Base-by-base conservation (phyloP, 495 filamentous ascomycete species). In the Annulohypoxylon nitens region DNA sequence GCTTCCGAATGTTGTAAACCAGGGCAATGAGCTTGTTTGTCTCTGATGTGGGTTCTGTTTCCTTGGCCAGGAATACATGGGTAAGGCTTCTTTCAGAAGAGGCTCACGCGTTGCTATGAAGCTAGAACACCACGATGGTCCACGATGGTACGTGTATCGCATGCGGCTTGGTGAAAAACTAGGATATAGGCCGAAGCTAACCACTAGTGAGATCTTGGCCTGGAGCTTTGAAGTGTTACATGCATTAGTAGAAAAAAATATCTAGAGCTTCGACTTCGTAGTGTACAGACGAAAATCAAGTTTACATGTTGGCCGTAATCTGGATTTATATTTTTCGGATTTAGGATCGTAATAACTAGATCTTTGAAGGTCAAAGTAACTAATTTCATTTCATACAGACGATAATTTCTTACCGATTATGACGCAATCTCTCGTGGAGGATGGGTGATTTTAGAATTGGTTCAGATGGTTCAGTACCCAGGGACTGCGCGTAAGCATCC, bases 161-260 rank as follows among this genome's bases (percentile, higher is more conserved):
- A 61, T 58, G 55, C 53, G 58, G 66, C 26, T 62, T 54, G 71
- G 8, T 66, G 67, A 36, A 70, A 74, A 74, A 74, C 64, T 69
- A 67, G 62, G 62, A 57, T 64, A 20, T 53, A 36, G 23, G 54
- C 72, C 72, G 72, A 70, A 70, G 72, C 72, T 75, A 75, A 53
- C 53, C 45, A 11, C 12, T 60, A 64, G 34, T 26, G 61, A 36
- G 16, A 60, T 67, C 66, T 66, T 70, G 63, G 71, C 65, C 64
- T 69, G 26, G 26, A 59, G 63, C 58, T 61, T 20, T 20, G 33
- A 37, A 41, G 41, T 48, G 33, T 61, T 23, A 54, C 36, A 45
- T 14, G 12, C 20, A 61, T 8, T 20, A 63, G 9, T 30, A 30
- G 30, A 3, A 30, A 6, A 30, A 30, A 30, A 63, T 63, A 36